phyloP scores from a whole-genome alignment of 2,329 filamentous ascomycete genomes.

The Tolypocladium paradoxum region DNA sequence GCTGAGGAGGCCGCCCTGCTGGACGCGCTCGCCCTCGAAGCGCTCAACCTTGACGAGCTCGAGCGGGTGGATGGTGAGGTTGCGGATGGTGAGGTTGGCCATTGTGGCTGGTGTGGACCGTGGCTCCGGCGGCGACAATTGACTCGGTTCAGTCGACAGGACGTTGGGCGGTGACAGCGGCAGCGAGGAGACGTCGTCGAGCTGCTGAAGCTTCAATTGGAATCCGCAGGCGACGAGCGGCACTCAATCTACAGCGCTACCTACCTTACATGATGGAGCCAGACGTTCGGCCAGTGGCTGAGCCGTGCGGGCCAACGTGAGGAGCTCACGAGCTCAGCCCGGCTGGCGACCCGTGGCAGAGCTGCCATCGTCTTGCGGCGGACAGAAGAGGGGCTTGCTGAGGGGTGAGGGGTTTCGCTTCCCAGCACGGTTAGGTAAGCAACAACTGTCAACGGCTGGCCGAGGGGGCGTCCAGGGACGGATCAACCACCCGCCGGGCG shows the following conservation, averaged over 20 bases:
- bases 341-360: too few species aligned
- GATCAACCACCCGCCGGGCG: not conserved
- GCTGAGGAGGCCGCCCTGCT: conserved; percentile 30
- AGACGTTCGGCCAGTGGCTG: too few species aligned
- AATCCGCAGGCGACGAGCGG: not conserved
- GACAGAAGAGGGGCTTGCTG: too few species aligned
- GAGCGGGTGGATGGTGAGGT: conserved; percentile 65
- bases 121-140: not conserved
- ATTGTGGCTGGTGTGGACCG: conserved; percentile 19
- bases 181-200: not conserved
- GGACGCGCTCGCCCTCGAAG: conserved; percentile 44
- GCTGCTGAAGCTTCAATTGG: not conserved
- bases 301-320: too few species aligned
- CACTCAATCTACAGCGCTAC: not conserved
- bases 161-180: too few species aligned
- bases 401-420: too few species aligned
- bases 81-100: conserved; percentile 62
- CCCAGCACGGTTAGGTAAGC: too few species aligned
- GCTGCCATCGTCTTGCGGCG: too few species aligned
- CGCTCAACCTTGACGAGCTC: conserved; percentile 64
- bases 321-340: too few species aligned
- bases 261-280: too few species aligned
- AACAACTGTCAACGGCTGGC: too few species aligned
- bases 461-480: too few species aligned
- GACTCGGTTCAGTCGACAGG: not conserved